Evolutionary conservation across 2,329 filamentous ascomycete genomes (phyloP).

Genomic region (Alternaria sp.): DNA sequence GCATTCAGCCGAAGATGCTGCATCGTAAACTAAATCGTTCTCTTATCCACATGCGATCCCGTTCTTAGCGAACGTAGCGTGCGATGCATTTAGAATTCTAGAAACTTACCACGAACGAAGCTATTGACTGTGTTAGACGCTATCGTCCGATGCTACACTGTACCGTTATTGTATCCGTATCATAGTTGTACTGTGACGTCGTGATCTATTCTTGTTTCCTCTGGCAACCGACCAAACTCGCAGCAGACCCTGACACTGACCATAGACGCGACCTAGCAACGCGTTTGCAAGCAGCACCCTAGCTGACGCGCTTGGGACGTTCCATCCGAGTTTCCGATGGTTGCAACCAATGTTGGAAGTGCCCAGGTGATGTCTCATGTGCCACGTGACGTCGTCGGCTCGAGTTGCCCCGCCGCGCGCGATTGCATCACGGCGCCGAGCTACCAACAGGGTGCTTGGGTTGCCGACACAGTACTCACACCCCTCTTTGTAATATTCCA

Average conservation of each 20-base stretch:
- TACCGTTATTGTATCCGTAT: constrained; percentile 2
- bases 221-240: not conserved
- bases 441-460: constrained; percentile 43
- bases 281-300: not conserved
- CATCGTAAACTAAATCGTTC: not conserved
- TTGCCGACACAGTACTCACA: constrained; percentile 14
- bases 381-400: constrained; percentile 20
- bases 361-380: not conserved
- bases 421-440: constrained; percentile 23
- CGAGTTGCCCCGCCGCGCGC: constrained; percentile 26
- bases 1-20: not conserved
- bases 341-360: not conserved
- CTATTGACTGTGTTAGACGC: constrained; percentile 1
- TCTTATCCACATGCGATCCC: not conserved
- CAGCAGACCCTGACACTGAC: not conserved
- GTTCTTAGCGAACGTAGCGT: not conserved
- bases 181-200: constrained; percentile 2
- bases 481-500: constrained; percentile 11
- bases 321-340: not conserved
- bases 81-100: not conserved
- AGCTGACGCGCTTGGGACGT: not conserved
- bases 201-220: not conserved
- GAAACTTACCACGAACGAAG: not conserved
- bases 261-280: not conserved
- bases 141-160: not conserved